These are phyloP conservation scores for Pyricularia pennisetigena DNA, from an alignment of 2,329 filamentous ascomycete species.

Conservation along the genomic window DNA sequence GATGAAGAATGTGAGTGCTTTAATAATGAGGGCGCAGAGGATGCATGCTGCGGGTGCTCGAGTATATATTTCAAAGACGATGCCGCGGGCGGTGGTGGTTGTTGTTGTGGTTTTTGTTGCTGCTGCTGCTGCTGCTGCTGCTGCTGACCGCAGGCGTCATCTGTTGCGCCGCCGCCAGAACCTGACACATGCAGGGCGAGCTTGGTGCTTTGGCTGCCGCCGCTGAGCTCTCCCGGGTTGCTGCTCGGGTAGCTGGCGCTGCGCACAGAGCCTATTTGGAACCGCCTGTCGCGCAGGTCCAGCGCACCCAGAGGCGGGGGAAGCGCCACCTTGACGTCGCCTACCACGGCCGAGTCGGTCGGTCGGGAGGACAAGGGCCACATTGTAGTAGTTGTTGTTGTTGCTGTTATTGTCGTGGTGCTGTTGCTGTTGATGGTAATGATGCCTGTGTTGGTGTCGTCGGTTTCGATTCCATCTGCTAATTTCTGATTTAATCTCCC, in stretches of 20 bases:
- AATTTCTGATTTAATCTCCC: not conserved
- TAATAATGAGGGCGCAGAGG: not conserved
- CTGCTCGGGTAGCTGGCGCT: constrained; percentile 2
- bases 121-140: constrained; percentile 1
- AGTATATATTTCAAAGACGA: not conserved
- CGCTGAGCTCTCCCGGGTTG: not conserved
- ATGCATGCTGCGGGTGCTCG: not conserved
- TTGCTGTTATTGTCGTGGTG: not conserved
- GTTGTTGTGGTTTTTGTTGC: not conserved
- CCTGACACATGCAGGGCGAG: not conserved
- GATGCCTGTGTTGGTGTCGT: not conserved
- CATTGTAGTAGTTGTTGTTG: constrained; percentile 1
- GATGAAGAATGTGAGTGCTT: not conserved
- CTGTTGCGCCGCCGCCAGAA: not conserved
- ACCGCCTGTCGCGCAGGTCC: constrained; percentile 7
- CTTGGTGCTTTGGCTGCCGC: not conserved
- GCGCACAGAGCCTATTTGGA: constrained; percentile 3
- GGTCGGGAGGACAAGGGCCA: constrained; percentile 6
- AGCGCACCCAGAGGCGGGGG: constrained; percentile 4
- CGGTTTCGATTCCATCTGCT: not conserved
- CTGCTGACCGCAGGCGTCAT: not conserved
- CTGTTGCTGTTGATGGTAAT: not conserved
- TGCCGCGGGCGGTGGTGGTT: not conserved
- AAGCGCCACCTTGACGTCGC: constrained; percentile 5
- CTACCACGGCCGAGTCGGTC: constrained; percentile 1